Evolutionary conservation across 345 rosid species (phyloP), one percentile per base, ranked within the genome.

Genomic region (Trapa bicornis): DNA sequence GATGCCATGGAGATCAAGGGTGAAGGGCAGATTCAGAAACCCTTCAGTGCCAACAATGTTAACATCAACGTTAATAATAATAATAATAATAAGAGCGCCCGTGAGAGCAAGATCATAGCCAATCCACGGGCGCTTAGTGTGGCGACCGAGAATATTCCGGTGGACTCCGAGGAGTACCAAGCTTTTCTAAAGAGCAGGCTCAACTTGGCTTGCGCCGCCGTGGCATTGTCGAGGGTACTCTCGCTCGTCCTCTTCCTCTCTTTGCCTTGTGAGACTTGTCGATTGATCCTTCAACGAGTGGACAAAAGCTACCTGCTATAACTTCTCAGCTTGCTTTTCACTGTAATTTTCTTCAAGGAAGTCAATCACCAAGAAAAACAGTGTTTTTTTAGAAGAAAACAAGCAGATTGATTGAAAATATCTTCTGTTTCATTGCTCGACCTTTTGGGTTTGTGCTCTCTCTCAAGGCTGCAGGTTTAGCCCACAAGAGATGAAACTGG

Each of bases 181-280:
- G 85, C 82, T 43, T 35, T 82, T 65, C 90, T 87, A 73, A 85
- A 87, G 79, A 79, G 74, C 67, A 83, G 82, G 72, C 90, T 87
- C 68, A 72, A 80, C 64, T 65, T 82, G 38, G 90, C 90, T 54
- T 87, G 94, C 68, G 85, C 83, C 67, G 86, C 84, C 69, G 87
- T 76, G 68, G 99, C 96, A 64, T 75, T 80, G 79, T 75, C 84
- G 56, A 73, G 83, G 82, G 97, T 91, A 72, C 35, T 42, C 6
- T 10, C 35, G 58, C 56, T 38, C 45, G 37, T 35, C n/a, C 52
- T 22, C 58, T 66, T 29, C 50, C 37, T 69, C 37, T 16, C 29
- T 39, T 54, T 22, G 14, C 13, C 5, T 6, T 48, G 22, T 50
- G 54, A 13, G 48, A 3, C 48, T 7, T 45, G 48, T 7, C 48